These are phyloP conservation scores for Westerdykella ornata DNA, from an alignment of 2,329 filamentous ascomycete species.

Conservation along the genomic window DNA sequence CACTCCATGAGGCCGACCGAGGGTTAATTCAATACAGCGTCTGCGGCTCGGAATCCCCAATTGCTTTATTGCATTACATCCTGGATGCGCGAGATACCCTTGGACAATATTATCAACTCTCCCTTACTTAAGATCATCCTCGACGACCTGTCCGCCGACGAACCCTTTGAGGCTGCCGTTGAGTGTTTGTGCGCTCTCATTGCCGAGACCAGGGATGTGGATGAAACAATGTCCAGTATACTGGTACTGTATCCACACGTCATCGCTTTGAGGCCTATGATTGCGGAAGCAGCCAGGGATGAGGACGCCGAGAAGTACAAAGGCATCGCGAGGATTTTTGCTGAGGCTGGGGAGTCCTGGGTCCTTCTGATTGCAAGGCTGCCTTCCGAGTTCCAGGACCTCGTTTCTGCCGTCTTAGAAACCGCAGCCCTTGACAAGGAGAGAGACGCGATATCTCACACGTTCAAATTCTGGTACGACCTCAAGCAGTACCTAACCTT, in stretches of 20 bases:
- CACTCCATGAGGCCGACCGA: slow-evolving; percentile 10
- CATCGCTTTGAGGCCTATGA: slow-evolving; percentile 67
- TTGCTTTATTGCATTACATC: slow-evolving; percentile 93
- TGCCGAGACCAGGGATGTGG: slow-evolving; percentile 85
- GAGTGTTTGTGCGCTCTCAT: slow-evolving; percentile 92
- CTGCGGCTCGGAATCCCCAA: slow-evolving; percentile 77
- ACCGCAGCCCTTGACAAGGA: slow-evolving; percentile 83
- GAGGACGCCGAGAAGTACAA: slow-evolving; percentile 84
- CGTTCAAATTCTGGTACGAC: slow-evolving; percentile 97
- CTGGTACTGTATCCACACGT: slow-evolving; percentile 75
- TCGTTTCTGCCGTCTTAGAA: slow-evolving; percentile 89
- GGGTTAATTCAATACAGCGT: slow-evolving; percentile 36
- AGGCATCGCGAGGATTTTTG: slow-evolving; percentile 80
- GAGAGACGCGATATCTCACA: slow-evolving; percentile 83
- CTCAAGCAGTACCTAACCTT: slow-evolving; percentile 92
- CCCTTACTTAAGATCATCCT: slow-evolving; percentile 77
- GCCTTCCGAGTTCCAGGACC: slow-evolving; percentile 68
- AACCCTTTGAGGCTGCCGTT: slow-evolving; percentile 77
- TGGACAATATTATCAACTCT: slow-evolving; percentile 75
- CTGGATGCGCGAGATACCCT: slow-evolving; percentile 89
- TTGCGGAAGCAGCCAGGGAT: slow-evolving; percentile 65
- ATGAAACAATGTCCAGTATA: slow-evolving; percentile 79
- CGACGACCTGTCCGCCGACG: slow-evolving; percentile 65
- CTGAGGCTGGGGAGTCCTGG: slow-evolving; percentile 92
- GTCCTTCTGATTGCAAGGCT: slow-evolving; percentile 83